Evolutionary conservation across 2,329 filamentous ascomycete species (phyloP).

Genomic region (Penicillium sp.): DNA sequence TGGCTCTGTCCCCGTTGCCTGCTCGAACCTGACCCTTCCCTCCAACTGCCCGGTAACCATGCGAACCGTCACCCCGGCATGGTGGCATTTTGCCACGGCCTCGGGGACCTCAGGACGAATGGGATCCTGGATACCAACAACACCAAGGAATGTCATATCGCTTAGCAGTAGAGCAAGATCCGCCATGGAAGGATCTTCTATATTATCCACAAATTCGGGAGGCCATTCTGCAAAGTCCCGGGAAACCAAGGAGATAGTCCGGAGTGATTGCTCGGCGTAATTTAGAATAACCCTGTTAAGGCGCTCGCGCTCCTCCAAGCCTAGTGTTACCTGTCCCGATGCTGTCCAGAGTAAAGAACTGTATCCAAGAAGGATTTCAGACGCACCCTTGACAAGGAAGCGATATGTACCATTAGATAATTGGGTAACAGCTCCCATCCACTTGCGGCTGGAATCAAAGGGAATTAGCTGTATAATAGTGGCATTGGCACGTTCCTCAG

Average conservation of each 20-base stretch:
- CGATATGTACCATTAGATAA: conserved; percentile 30
- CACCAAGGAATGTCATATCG: conserved; percentile 69
- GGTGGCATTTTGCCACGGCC: conserved; percentile 41
- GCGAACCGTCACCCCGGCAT: conserved; percentile 68
- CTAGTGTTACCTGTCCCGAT: conserved; percentile 13
- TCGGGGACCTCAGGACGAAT: conserved; percentile 64
- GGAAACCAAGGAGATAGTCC: conserved; percentile 74
- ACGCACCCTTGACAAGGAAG: conserved; percentile 44
- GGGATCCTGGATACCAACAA: conserved; percentile 55
- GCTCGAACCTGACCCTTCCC: no score
- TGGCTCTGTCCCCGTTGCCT: no score
- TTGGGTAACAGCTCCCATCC: conserved; percentile 46
- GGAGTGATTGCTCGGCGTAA: conserved; percentile 62
- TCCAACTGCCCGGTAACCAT: conserved; percentile 62
- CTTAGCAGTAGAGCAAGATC: conserved; percentile 69
- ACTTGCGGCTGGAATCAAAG: conserved; percentile 72
- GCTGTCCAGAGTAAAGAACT: conserved; percentile 27
- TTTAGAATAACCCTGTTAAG: conserved; percentile 22
- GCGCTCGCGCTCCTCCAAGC: neutral
- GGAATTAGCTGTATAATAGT: conserved; percentile 66
- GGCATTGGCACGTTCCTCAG: conserved; percentile 61
- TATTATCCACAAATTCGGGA: conserved; percentile 57
- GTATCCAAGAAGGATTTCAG: conserved; percentile 38
- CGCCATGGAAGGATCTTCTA: conserved; percentile 67
- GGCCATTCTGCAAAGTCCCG: conserved; percentile 72